A percentile compares a stretch with the other conserved stretches of the same genome.
These are phyloP conservation scores for Fonsecaea pedrosoi DNA, from an alignment of 2,329 filamentous ascomycete species.

Conservation along the genomic window DNA sequence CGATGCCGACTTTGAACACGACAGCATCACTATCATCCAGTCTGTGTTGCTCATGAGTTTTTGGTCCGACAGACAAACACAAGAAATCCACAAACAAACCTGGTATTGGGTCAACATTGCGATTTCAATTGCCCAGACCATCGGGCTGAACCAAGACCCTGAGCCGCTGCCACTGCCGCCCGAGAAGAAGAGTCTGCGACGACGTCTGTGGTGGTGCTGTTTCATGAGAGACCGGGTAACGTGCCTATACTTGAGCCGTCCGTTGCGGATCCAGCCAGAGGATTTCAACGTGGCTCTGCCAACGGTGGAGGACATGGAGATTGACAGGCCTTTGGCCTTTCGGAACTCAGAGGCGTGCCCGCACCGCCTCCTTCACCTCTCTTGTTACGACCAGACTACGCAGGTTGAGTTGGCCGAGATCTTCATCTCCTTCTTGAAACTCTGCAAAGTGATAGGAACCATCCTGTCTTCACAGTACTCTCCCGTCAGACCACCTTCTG, in stretches of 20 bases:
- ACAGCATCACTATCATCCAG: constrained; percentile 85
- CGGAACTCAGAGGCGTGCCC: not conserved
- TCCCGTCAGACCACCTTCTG: constrained; percentile 2
- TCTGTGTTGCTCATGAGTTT: constrained; percentile 79
- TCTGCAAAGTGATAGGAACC: constrained; percentile 24
- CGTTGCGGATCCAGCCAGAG: constrained; percentile 88
- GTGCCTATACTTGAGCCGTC: constrained; percentile 60
- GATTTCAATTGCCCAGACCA: constrained; percentile 10
- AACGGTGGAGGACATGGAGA: constrained; percentile 20
- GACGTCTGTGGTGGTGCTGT: constrained; percentile 16
- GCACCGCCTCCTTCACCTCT: not conserved
- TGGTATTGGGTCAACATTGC: constrained; percentile 19
- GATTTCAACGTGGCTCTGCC: constrained; percentile 29
- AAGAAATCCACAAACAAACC: not conserved
- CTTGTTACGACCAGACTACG: constrained; percentile 1
- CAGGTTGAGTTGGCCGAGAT: constrained; percentile 16
- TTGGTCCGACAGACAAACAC: not conserved
- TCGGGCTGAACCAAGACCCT: constrained; percentile 6
- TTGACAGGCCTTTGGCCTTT: not conserved
- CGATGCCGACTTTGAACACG: constrained; percentile 91
- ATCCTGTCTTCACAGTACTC: constrained; percentile 27
- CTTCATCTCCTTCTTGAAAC: constrained; percentile 22
- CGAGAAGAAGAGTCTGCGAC: not conserved
- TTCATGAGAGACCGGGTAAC: constrained; percentile 15
- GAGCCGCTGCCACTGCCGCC: not conserved